Conservation (phyloP, 2,329 filamentous ascomycete genomes). For the Cytospora mali region DNA sequence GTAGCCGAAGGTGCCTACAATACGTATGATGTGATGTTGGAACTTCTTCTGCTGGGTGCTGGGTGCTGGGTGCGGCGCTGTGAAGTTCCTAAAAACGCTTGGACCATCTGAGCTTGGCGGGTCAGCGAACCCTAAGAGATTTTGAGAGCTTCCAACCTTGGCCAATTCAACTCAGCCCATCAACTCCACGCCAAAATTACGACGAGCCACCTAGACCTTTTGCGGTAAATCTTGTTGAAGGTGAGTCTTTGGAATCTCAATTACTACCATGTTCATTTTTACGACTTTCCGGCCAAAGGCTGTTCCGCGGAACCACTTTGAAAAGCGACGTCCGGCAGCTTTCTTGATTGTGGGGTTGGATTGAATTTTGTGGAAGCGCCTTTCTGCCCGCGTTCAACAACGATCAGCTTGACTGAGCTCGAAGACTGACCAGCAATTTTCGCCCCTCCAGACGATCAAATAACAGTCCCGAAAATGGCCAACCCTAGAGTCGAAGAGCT, state of each 20-base stretch:
- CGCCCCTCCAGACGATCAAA: slow-evolving; percentile 26
- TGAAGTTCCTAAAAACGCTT: neutral
- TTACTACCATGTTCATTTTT: neutral
- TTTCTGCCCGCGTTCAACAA: slow-evolving; percentile 7
- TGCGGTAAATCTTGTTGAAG: slow-evolving; percentile 16
- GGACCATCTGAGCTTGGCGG: neutral
- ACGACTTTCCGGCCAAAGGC: neutral
- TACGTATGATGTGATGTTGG: neutral
- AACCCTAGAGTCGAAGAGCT: slow-evolving; percentile 98
- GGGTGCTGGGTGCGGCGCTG: neutral
- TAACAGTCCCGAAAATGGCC: slow-evolving; percentile 68
- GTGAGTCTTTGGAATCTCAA: slow-evolving; percentile 19
- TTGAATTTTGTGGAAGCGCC: slow-evolving; percentile 28
- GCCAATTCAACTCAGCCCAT: slow-evolving; percentile 18
- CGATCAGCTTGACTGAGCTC: slow-evolving; percentile 25
- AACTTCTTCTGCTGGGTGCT: neutral
- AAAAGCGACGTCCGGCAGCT: slow-evolving; percentile 14
- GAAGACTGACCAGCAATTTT: slow-evolving; percentile 35
- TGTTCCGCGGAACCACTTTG: neutral
- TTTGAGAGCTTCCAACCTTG: slow-evolving; percentile 27
- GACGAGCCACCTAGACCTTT: slow-evolving; percentile 14
- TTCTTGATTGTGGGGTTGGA: slow-evolving; percentile 25
- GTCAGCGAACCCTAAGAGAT: slow-evolving; percentile 46
- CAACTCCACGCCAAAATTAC: slow-evolving; percentile 19
- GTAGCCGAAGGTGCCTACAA: neutral